Percentiles rank a stretch among this genome's conserved stretches.
phyloP scores from a whole-genome alignment of 2,329 filamentous ascomycete species.

The Apiospora aurea region DNA sequence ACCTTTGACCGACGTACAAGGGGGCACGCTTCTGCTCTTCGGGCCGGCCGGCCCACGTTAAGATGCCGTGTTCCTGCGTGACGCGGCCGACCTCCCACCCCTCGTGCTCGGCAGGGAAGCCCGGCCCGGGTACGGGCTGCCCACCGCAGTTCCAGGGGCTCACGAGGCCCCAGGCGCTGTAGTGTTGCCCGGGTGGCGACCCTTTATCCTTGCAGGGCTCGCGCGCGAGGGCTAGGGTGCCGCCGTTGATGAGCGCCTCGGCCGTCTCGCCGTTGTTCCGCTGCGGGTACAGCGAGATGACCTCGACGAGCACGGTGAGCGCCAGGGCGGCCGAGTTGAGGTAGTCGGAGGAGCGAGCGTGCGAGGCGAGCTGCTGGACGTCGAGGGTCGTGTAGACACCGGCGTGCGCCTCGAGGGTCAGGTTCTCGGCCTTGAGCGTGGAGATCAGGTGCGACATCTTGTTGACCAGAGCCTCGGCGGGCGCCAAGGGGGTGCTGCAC shows the following conservation, averaged over 20 bases:
- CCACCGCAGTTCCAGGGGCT: conserved; percentile 59
- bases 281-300: conserved; percentile 71
- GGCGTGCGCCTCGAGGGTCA: conserved; percentile 73
- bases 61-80: conserved; percentile 80
- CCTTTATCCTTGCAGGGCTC: conserved; percentile 69
- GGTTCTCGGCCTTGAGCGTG: conserved; percentile 46
- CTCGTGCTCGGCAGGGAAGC: conserved; percentile 49
- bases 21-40: conserved; percentile 54
- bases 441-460: conserved; percentile 49
- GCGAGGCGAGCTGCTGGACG: conserved; percentile 79
- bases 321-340: conserved; percentile 66
- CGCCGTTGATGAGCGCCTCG: conserved; percentile 75
- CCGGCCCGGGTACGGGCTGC: conserved; percentile 47
- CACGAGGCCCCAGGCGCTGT: conserved; percentile 75
- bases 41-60: conserved; percentile 62
- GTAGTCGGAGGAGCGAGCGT: conserved; percentile 54
- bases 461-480: conserved; percentile 5
- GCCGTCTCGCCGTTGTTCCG: conserved; percentile 56
- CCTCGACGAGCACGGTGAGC: conserved; percentile 74
- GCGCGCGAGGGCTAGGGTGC: conserved; percentile 73
- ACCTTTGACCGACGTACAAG: conserved; percentile 68
- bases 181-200: conserved; percentile 50
- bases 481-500: neutral
- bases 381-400: conserved; percentile 80
- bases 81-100: conserved; percentile 75